A percentile compares a stretch with the other conserved stretches of the same genome.
phyloP scores from a whole-genome alignment of 305 asterid species.

The Rubia tinctorum region DNA sequence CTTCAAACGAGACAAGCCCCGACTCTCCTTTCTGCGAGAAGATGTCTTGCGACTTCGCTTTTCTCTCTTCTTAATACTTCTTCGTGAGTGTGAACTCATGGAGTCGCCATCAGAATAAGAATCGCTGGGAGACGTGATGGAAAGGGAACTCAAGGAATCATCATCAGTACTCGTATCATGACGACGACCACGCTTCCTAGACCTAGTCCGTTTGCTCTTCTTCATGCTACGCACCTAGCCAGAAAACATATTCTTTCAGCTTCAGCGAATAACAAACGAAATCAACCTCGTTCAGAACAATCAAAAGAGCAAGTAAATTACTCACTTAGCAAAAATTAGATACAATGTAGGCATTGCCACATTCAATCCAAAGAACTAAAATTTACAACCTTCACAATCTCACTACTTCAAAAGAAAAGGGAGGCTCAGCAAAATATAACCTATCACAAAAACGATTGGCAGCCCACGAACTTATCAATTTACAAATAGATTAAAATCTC shows the following conservation, averaged over 20 bases:
- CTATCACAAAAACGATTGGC: neutral
- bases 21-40: constrained; percentile 30
- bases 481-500: neutral
- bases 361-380: neutral
- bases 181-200: constrained; percentile 48
- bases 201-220: constrained; percentile 54
- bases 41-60: constrained; percentile 37
- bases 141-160: constrained; percentile 40
- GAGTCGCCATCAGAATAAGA: constrained; percentile 54
- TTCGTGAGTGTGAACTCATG: constrained; percentile 32
- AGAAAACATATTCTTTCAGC: constrained; percentile 12
- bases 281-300: neutral
- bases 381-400: no score
- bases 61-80: constrained; percentile 33
- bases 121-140: constrained; percentile 40
- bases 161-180: constrained; percentile 35
- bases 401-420: no score
- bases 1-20: constrained; percentile 27
- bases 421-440: no score
- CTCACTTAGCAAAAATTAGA: neutral
- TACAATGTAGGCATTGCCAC: neutral
- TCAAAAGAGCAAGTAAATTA: neutral
- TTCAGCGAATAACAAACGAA: neutral
- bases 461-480: neutral
- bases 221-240: constrained; percentile 42